Conservation (phyloP, 1,284 basidiomycete genomes). For the Phaffia rhodozyma region DNA sequence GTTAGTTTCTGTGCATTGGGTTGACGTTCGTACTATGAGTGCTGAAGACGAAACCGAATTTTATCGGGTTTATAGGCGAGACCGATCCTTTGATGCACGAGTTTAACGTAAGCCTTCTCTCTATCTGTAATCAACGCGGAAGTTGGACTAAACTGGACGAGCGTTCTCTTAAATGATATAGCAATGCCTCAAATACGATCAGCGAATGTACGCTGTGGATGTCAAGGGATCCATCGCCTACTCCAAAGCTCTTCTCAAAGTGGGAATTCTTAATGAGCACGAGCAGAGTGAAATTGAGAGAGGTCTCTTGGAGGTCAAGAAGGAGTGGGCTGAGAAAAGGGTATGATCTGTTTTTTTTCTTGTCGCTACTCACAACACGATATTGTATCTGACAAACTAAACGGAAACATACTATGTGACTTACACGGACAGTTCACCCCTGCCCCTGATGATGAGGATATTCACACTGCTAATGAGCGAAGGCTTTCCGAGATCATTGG, state of each 20-base stretch:
- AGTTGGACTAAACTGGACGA: neutral
- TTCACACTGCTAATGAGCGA: conserved; percentile 98
- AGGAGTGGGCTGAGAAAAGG: conserved; percentile 69
- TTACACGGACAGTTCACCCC: conserved; percentile 47
- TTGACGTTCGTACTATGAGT: neutral
- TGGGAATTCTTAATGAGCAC: conserved; percentile 62
- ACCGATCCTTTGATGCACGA: conserved; percentile 20
- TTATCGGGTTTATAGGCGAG: neutral
- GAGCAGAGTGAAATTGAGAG: conserved; percentile 63
- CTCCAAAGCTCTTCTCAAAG: conserved; percentile 67
- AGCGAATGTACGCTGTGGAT: conserved; percentile 84
- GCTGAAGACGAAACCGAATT: neutral
- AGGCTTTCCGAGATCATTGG: conserved; percentile 88
- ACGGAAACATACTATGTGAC: neutral
- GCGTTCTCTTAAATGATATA: neutral
- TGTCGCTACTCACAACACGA: neutral
- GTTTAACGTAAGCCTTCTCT: conserved; percentile 16
- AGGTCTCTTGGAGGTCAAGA: conserved; percentile 64
- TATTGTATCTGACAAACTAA: neutral
- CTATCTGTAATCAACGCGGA: neutral
- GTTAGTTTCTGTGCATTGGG: neutral
- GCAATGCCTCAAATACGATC: conserved; percentile 87
- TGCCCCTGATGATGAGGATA: conserved; percentile 84
- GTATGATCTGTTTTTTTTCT: conserved; percentile 34
- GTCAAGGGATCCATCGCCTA: conserved; percentile 93